These are phyloP conservation scores for Mixia osmundae DNA, from an alignment of 1,284 basidiomycete genomes.

Conservation along the genomic window DNA sequence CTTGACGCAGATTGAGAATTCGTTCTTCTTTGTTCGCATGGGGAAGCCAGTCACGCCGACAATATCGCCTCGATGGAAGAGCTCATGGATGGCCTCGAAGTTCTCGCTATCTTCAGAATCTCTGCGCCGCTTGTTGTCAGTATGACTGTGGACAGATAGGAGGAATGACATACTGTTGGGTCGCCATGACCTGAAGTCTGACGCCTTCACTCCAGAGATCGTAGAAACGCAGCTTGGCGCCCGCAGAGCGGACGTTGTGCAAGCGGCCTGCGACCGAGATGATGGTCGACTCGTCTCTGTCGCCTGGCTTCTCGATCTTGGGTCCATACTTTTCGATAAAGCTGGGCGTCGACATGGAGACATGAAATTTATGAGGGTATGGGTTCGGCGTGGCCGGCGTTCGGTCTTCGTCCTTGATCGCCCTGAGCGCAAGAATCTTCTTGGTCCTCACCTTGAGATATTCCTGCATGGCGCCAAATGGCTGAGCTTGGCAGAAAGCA, in stretches of 20 bases:
- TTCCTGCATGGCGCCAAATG: no score
- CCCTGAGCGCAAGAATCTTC: slow-evolving; percentile 63
- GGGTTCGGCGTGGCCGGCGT: slow-evolving; percentile 42
- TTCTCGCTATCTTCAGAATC: slow-evolving; percentile 36
- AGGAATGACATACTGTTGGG: slow-evolving; percentile 40
- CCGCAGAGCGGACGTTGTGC: slow-evolving; percentile 63
- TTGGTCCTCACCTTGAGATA: slow-evolving; percentile 85
- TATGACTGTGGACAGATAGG: not conserved
- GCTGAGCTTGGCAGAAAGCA: not conserved
- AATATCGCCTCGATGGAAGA: slow-evolving; percentile 87
- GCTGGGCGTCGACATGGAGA: slow-evolving; percentile 46
- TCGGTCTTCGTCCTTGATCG: slow-evolving; percentile 36
- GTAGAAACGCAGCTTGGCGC: slow-evolving; percentile 79
- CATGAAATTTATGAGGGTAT: slow-evolving; percentile 98
- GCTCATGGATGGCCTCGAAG: slow-evolving; percentile 52
- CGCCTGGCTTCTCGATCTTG: slow-evolving; percentile 30
- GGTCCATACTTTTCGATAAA: slow-evolving; percentile 56
- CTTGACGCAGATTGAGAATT: slow-evolving; percentile 69
- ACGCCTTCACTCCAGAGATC: slow-evolving; percentile 79
- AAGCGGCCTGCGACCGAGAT: slow-evolving; percentile 64
- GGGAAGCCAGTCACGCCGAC: slow-evolving; percentile 77
- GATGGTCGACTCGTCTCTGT: slow-evolving; percentile 16
- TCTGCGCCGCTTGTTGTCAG: slow-evolving; percentile 5
- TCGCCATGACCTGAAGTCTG: slow-evolving; percentile 90
- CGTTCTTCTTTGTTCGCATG: slow-evolving; percentile 83